Conservation (phyloP, 345 rosid species). For the Sonneratia caseolaris region DNA sequence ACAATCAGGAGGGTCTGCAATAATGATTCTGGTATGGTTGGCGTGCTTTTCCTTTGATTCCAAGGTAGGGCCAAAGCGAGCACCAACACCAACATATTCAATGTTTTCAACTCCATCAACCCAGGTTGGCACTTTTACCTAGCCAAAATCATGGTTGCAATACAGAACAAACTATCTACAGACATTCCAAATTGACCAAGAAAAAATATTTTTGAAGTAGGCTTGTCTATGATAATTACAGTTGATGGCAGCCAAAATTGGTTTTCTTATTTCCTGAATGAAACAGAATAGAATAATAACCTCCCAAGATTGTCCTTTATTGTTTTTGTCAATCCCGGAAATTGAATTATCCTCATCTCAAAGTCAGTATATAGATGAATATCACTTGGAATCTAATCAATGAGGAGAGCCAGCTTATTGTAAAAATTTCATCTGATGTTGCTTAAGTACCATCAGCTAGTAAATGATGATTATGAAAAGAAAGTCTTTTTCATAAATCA, state of each 20-base stretch:
- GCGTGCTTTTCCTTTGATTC: constrained; percentile 83
- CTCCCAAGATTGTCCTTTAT: background rate
- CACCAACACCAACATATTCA: constrained; percentile 91
- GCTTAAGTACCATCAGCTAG: background rate
- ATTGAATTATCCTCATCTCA: background rate
- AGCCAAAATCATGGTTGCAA: background rate
- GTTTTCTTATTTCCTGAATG: background rate
- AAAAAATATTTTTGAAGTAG: background rate
- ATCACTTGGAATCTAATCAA: background rate
- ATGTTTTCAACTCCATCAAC: constrained; percentile 37
- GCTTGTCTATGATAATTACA: background rate
- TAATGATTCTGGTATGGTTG: constrained; percentile 36
- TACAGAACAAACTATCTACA: background rate
- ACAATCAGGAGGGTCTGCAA: constrained; percentile 79
- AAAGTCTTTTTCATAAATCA: background rate
- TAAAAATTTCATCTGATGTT: background rate
- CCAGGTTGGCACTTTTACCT: constrained; percentile 91
- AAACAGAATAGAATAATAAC: background rate
- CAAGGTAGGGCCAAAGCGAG: constrained; percentile 79
- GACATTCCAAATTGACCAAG: background rate
- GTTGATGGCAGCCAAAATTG: background rate
- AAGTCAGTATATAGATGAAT: background rate
- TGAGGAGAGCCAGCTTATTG: background rate
- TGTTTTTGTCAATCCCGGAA: background rate
- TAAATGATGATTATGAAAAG: background rate